Percentiles rank a stretch among this genome's conserved stretches.
Conservation (phyloP, 352 stramenopile genomes). For the Elongisporangium senticosum region DNA sequence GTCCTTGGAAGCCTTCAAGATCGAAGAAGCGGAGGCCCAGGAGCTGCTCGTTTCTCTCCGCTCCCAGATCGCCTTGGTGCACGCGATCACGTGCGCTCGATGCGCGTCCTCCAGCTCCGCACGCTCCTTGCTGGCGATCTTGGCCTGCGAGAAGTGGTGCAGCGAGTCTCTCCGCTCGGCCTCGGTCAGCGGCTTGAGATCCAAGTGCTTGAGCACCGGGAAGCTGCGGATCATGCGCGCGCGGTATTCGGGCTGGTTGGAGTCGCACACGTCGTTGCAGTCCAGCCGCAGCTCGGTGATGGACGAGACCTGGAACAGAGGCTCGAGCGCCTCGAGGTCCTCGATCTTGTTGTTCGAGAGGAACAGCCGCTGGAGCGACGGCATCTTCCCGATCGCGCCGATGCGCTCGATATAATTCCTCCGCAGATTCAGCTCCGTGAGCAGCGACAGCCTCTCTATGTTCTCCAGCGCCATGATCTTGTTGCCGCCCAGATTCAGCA, state of each 20-base stretch:
- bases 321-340: constrained; percentile 59
- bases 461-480: constrained; percentile 70
- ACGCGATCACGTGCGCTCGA: constrained; percentile 44
- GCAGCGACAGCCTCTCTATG: constrained; percentile 64
- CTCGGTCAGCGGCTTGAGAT: constrained; percentile 74
- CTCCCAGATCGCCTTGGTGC: constrained; percentile 40
- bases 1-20: constrained; percentile 1
- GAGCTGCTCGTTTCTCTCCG: constrained; percentile 4
- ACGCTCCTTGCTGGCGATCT: constrained; percentile 25
- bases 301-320: constrained; percentile 60
- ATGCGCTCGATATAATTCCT: constrained; percentile 73
- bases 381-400: constrained; percentile 52
- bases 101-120: constrained; percentile 43
- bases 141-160: constrained; percentile 18
- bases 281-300: constrained; percentile 87
- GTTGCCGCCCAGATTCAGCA: constrained; percentile 91
- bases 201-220: constrained; percentile 75
- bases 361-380: constrained; percentile 84
- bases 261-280: constrained; percentile 63
- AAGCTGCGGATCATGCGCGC: constrained; percentile 66
- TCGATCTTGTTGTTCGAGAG: constrained; percentile 89
- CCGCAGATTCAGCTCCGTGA: constrained; percentile 89
- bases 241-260: constrained; percentile 52
- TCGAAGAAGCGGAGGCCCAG: neutral
- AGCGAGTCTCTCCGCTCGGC: constrained; percentile 59